Evolutionary conservation across 805 yeast species (phyloP).

Genomic region (Pichia nanzhaoensis): DNA sequence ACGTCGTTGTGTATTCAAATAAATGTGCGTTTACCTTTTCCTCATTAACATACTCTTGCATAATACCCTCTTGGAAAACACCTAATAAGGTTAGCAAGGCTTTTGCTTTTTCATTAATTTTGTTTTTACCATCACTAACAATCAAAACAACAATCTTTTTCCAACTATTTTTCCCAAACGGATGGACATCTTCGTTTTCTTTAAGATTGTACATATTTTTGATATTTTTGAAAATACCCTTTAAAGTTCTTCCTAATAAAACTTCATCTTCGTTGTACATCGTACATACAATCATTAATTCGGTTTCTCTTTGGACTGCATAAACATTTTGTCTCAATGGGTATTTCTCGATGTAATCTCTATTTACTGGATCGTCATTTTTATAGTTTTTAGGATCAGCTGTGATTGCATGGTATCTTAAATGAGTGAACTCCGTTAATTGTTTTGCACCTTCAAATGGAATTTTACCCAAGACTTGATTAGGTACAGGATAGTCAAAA

Average conservation of each 20-base stretch:
- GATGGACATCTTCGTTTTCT: slow-evolving; percentile 42
- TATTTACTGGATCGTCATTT: slow-evolving; percentile 43
- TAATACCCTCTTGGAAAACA: slow-evolving; percentile 88
- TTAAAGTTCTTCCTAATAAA: slow-evolving; percentile 72
- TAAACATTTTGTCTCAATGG: slow-evolving; percentile 72
- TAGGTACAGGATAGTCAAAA: slow-evolving; percentile 80
- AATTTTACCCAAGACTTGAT: slow-evolving; percentile 45
- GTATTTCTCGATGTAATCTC: slow-evolving; percentile 24
- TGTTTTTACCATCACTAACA: slow-evolving; percentile 85
- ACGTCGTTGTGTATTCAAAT: slow-evolving; percentile 87
- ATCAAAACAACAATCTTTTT: slow-evolving; percentile 83
- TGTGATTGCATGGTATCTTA: slow-evolving; percentile 91
- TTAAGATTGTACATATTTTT: slow-evolving; percentile 53
- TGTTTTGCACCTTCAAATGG: slow-evolving; percentile 34
- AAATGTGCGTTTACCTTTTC: slow-evolving; percentile 77
- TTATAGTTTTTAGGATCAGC: slow-evolving; percentile 77
- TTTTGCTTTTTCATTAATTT: slow-evolving; percentile 70
- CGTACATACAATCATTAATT: slow-evolving; percentile 80
- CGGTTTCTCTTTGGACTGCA: slow-evolving; percentile 70
- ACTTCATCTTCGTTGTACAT: slow-evolving; percentile 88
- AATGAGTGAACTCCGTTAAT: slow-evolving; percentile 54
- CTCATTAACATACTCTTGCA: slow-evolving; percentile 82
- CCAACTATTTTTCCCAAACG: slow-evolving; percentile 94
- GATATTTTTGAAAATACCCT: slow-evolving; percentile 86
- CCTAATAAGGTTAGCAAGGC: slow-evolving; percentile 81